Evolutionary conservation across 306 rosid species (phyloP).

Genomic region (Citrullus mucosospermus): DNA sequence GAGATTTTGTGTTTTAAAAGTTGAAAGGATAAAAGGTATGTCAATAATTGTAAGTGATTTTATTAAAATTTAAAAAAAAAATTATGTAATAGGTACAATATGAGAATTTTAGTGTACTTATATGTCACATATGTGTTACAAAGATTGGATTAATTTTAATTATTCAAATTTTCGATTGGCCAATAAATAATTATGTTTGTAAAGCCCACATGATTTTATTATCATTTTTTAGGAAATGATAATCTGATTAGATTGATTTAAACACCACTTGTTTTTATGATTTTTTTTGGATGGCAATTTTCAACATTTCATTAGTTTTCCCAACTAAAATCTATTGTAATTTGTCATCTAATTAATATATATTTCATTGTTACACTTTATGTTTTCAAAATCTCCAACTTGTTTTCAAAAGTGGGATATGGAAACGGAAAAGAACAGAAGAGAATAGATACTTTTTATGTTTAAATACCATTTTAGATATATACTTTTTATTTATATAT

Average conservation of each 20-base stretch:
- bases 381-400: not conserved
- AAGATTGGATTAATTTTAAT: not conserved
- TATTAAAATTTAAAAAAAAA: not conserved
- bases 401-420: not conserved
- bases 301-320: not conserved
- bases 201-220: not conserved
- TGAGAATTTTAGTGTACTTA: not conserved
- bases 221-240: not conserved
- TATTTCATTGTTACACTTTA: not conserved
- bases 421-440: not conserved
- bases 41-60: not conserved
- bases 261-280: not conserved
- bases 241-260: slow-evolving; percentile 1
- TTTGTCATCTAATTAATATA: not conserved
- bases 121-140: not conserved
- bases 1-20: not conserved
- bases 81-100: not conserved
- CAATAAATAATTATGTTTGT: not conserved
- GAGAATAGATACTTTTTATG: no score
- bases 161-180: not conserved
- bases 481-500: no score
- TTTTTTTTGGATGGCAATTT: not conserved
- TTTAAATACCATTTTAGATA: no score
- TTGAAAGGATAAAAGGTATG: not conserved
- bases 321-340: not conserved